These are phyloP conservation scores for Fusarium sulawesiense DNA, from an alignment of 2,329 filamentous ascomycete species.

Conservation along the genomic window DNA sequence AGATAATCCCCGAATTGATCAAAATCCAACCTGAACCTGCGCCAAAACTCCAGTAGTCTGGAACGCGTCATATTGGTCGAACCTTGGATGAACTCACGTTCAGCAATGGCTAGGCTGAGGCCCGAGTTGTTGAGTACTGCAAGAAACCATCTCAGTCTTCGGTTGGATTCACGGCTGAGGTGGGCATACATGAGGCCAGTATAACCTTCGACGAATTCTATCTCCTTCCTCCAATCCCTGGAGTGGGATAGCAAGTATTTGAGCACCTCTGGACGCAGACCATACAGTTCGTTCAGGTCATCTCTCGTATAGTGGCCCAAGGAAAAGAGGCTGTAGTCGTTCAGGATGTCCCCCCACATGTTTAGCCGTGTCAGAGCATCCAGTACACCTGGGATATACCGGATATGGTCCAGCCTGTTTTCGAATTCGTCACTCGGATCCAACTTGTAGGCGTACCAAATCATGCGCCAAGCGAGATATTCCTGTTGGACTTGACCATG, in stretches of 20 bases:
- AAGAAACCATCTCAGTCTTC: background rate
- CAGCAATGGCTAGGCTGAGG: background rate
- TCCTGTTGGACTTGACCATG: conserved; percentile 23
- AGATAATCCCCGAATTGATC: background rate
- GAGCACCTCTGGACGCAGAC: background rate
- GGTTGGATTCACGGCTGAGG: background rate
- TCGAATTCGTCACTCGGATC: background rate
- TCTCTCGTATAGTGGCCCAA: background rate
- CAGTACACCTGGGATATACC: background rate
- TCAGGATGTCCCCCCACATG: conserved; percentile 32
- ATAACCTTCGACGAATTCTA: background rate
- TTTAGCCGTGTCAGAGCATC: background rate
- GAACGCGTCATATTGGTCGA: background rate
- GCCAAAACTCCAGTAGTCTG: background rate
- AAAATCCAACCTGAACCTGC: background rate
- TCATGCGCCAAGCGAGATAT: conserved; percentile 32
- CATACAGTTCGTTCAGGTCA: background rate
- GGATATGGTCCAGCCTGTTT: background rate
- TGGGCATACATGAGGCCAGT: background rate
- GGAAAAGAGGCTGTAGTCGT: conserved; percentile 12
- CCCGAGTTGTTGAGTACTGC: background rate
- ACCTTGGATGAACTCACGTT: background rate
- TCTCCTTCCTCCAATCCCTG: background rate
- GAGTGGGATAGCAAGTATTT: background rate
- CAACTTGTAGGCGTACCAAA: conserved; percentile 30